These are phyloP conservation scores for Tetratostichococcus sp. DNA, from an alignment of 139 green algal species.

Conservation along the genomic window DNA sequence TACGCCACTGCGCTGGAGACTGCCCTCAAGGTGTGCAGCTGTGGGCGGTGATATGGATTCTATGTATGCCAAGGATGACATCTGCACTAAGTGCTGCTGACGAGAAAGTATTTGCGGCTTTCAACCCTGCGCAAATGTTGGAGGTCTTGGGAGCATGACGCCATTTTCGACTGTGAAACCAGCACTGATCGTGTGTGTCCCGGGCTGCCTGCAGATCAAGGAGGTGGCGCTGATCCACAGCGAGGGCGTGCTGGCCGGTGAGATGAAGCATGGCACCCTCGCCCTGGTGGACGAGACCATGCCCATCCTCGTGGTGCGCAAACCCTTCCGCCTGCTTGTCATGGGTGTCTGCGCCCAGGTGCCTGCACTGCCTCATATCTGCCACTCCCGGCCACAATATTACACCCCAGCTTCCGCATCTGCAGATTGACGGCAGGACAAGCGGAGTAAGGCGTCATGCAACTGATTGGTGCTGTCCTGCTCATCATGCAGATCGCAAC, in stretches of 20 bases:
- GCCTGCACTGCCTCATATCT: no score
- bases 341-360: constrained; percentile 95
- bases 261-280: constrained; percentile 92
- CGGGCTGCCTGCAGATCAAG: constrained; percentile 67
- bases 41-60: constrained; percentile 7
- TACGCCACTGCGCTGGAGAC: constrained; percentile 74
- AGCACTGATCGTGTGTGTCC: no score
- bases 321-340: constrained; percentile 24
- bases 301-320: constrained; percentile 74
- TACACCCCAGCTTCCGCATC: no score
- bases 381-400: no score
- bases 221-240: constrained; percentile 84
- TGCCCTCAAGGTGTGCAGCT: constrained; percentile 40
- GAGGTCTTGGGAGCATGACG: no score
- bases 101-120: no score
- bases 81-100: no score
- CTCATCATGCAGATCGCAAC: constrained; percentile 79
- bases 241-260: constrained; percentile 85
- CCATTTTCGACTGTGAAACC: no score
- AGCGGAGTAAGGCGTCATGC: no score
- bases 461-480: constrained; percentile 87
- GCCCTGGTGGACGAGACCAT: constrained; percentile 84
- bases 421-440: no score
- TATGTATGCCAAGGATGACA: neutral
- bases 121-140: no score